Evolutionary conservation across 352 stramenopile species (phyloP), one percentile per base, ranked within the genome.

Genomic region (Phytophthora europaea): DNA sequence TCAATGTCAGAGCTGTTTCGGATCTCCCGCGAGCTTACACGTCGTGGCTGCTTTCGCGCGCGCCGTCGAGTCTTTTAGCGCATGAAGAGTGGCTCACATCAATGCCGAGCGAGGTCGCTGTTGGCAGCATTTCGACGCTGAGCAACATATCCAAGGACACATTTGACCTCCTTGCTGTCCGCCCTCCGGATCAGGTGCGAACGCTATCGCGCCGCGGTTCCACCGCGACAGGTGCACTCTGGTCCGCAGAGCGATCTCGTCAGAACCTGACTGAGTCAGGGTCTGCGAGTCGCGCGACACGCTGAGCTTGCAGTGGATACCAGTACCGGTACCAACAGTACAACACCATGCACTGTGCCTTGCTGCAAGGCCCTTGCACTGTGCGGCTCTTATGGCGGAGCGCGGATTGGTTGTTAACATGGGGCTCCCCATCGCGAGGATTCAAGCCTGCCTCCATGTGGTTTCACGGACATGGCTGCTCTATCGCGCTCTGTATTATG

Each of bases 361-460:
- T 73, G 64, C 69, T 33, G 40, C 28, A 31, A 8, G 28, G 28
- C 28, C 28, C 28, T 31, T 31, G 28, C 28, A 31, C 28, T 31
- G n/a, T 0, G 12, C 20, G 38, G 54, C 47, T 74, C 53, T 43
- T 65, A 70, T 69, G 59, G 65, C 40, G 26, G 10, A 12, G n/a
- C 51, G 53, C 31, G 64, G 43, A 77, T 80, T 78, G 71, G 71
- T 34, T 26, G 56, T 40, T 61, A 59, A 56, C 15, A 23, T 36
- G 10, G 26, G 20, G 26, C n/a, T 76, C 55, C 73, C 73, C 73
- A 80, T 80, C 73, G 63, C 33, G 43, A 67, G 69, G 76, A 52
- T 52, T 75, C 60, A 64, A 69, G 26, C 20, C 22, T 64, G 50
- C 23, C 12, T 48, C 62, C 73, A 75, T 73, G 73, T 80, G 68